phyloP scores from a whole-genome alignment of 2,329 filamentous ascomycete genomes.

The Clonostachys byssicola region DNA sequence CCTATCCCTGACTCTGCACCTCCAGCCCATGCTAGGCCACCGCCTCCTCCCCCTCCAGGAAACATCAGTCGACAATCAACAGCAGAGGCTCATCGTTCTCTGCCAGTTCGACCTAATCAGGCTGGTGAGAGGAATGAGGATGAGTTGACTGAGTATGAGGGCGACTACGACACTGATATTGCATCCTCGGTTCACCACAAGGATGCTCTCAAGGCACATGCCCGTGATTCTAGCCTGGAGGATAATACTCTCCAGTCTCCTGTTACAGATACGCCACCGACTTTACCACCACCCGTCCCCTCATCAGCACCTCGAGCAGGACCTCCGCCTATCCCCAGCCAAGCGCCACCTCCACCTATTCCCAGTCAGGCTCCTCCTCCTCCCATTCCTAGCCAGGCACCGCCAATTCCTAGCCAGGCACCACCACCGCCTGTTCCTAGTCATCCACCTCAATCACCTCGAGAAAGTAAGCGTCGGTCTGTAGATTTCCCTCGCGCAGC shows the following conservation, averaged over 20 bases:
- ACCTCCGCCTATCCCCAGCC: conserved; percentile 62
- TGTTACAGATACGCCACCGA: conserved; percentile 34
- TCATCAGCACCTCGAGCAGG: conserved; percentile 51
- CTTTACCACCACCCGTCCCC: conserved; percentile 52
- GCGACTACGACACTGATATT: conserved; percentile 97
- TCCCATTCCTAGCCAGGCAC: conserved; percentile 60
- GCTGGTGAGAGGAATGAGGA: conserved; percentile 64
- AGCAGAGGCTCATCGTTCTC: conserved; percentile 43
- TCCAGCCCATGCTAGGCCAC: conserved; percentile 54
- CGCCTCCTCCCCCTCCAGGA: conserved; percentile 58
- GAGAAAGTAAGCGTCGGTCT: conserved; percentile 54
- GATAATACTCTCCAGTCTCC: conserved; percentile 61
- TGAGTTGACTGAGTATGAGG: conserved; percentile 90
- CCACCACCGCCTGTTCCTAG: conserved; percentile 26
- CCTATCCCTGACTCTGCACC: conserved; percentile 57
- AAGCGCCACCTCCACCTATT: conserved; percentile 40
- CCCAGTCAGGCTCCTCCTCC: conserved; percentile 37
- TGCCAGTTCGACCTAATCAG: conserved; percentile 33
- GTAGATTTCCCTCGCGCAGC: conserved; percentile 58
- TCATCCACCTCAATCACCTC: conserved; percentile 32
- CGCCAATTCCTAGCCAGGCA: conserved; percentile 60
- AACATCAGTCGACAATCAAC: conserved; percentile 55
- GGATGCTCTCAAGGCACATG: conserved; percentile 82
- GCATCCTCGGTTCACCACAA: conserved; percentile 91
- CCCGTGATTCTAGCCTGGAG: conserved; percentile 72